These are phyloP conservation scores for Xylaria bambusicola DNA, from an alignment of 495 filamentous ascomycete species.

Conservation along the genomic window DNA sequence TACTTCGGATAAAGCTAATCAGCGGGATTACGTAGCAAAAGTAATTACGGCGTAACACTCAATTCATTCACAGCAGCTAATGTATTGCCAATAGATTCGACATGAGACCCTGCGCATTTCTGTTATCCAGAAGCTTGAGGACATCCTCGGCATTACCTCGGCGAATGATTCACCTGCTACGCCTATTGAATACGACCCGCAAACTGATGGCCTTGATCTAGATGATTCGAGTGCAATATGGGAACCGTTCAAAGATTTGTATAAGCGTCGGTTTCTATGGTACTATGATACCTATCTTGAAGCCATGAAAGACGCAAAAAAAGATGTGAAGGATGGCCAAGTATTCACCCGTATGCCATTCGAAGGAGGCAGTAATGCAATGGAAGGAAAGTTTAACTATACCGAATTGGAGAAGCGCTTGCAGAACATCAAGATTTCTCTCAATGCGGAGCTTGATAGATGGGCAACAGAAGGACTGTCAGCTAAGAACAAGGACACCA, in stretches of 20 bases:
- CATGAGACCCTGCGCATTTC: constrained; percentile 89
- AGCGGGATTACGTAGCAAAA: constrained; percentile 83
- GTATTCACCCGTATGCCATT: constrained; percentile 81
- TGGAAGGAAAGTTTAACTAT: constrained; percentile 90
- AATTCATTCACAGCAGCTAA: constrained; percentile 1
- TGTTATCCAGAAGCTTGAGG: constrained; percentile 82
- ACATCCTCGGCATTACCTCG: constrained; percentile 64
- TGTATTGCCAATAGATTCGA: constrained; percentile 63
- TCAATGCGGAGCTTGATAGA: constrained; percentile 69
- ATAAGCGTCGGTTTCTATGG: constrained; percentile 93
- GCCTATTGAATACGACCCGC: constrained; percentile 50
- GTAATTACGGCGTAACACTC: constrained; percentile 43
- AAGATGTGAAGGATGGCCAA: constrained; percentile 58
- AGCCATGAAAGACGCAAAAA: constrained; percentile 64
- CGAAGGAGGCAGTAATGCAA: constrained; percentile 73
- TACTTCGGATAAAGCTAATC: constrained; percentile 68
- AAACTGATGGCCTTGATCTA: constrained; percentile 41
- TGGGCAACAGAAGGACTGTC: constrained; percentile 72
- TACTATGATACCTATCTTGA: constrained; percentile 86
- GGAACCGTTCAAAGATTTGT: constrained; percentile 85
- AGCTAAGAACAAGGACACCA: constrained; percentile 64
- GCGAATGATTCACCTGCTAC: constrained; percentile 35
- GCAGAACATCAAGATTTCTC: constrained; percentile 59
- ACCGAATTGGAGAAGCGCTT: constrained; percentile 69
- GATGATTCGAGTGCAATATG: constrained; percentile 57